These are phyloP conservation scores for Aspergillus quadrilineatus DNA, from an alignment of 2,329 filamentous ascomycete species.

Conservation along the genomic window DNA sequence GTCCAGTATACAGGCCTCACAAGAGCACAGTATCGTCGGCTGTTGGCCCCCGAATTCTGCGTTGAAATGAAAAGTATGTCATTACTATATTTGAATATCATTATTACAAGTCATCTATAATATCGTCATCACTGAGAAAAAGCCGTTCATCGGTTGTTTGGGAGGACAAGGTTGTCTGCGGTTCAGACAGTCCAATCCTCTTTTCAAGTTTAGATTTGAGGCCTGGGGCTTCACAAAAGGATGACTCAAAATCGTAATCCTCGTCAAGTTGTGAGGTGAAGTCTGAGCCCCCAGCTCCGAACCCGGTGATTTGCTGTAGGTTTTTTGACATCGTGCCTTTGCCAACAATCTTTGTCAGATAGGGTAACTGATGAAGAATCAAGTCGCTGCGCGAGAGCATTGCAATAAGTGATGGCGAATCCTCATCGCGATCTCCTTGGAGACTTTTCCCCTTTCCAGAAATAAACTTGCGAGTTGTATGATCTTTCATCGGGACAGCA, in stretches of 20 bases:
- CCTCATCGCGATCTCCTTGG: conserved; percentile 4
- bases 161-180: not conserved
- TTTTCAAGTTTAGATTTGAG: not conserved
- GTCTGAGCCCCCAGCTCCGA: not conserved
- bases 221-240: not conserved
- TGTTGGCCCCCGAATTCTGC: not conserved
- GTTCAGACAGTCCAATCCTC: not conserved
- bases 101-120: conserved; percentile 59
- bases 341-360: conserved; percentile 66
- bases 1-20: too few relatives aligned
- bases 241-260: not conserved
- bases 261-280: not conserved
- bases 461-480: not conserved
- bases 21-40: too few relatives aligned
- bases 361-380: conserved; percentile 81
- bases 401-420: conserved; percentile 20
- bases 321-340: conserved; percentile 49
- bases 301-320: conserved; percentile 66
- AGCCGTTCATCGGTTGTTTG: conserved; percentile 47
- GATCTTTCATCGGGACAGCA: not conserved
- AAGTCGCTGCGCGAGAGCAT: conserved; percentile 40
- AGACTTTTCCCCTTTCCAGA: not conserved
- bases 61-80: not conserved
- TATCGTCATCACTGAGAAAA: conserved; percentile 79
- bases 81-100: not conserved